Evolutionary conservation across 2,329 filamentous ascomycete species (phyloP), one percentile per base, ranked within the genome.

Genomic region (Alternaria sp.): DNA sequence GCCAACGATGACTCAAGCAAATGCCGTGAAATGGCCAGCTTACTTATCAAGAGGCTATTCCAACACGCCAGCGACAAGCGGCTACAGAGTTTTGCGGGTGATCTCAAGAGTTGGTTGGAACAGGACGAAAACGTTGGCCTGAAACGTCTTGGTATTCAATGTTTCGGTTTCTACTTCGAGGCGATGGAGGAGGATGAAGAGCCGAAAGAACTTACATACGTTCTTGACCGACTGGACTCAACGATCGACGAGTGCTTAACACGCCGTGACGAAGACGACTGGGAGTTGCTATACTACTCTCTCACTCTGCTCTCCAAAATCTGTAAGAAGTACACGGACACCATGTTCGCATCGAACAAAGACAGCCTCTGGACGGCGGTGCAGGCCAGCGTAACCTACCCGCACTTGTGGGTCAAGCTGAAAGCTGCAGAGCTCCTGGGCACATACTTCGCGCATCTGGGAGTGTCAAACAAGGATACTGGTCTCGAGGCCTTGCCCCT

Each of bases 1-100:
- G 89, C 91, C 60, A 97, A 97, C 70, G 95, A 99, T 62, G 92
- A 96, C 55, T 92, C 92, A 50, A 86, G 90, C 53, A 92, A 92
- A 68, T 99, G 95, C 78, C 89, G 92, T 30, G 87, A 93, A 63
- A 90, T 94, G 77, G 93, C 94, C 0, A 90, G 89, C 45, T 87
- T 90, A 59, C 82, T 99, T 45, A 82, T 98, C 58, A 93, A 91
- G 73, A 89, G 92, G 71, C 85, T 95, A 18, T 97, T 97, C 78
- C 86, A 88, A 59, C 89, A 90, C 70, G 90, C 93, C 2, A 91
- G 94, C 73, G 86, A 86, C 63, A 91, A 93, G 66, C 87, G 89
- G 60, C 83, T 88, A 38, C 86, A 89, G 64, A 89, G 86, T 48
- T 93, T 97, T 74, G 80, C 95, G 38, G 81, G 81, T 0, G 85